Conservation (phyloP, 2,329 filamentous ascomycete species). For the Colletotrichum liriopes region DNA sequence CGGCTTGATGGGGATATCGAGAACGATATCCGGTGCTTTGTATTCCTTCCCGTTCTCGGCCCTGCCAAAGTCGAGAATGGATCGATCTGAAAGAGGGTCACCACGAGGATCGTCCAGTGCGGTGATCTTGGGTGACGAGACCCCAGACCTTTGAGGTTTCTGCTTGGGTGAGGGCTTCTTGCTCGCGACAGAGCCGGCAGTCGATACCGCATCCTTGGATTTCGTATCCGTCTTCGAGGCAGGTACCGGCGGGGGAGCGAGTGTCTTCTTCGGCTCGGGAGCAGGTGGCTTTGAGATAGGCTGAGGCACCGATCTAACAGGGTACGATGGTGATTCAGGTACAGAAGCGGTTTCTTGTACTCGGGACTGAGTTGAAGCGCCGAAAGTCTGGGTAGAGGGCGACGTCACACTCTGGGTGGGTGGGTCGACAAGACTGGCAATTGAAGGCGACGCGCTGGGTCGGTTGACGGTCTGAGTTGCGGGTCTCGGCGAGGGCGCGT, state of each 20-base stretch:
- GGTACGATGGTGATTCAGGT: conserved; percentile 61
- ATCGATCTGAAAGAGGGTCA: conserved; percentile 55
- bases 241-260: conserved; percentile 53
- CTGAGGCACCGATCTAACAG: conserved; percentile 53
- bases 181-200: conserved; percentile 44
- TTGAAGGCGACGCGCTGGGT: conserved; percentile 92
- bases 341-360: conserved; percentile 56
- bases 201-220: conserved; percentile 33
- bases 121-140: conserved; percentile 66
- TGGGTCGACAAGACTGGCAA: conserved; percentile 89
- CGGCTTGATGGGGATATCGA: conserved; percentile 82
- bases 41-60: conserved; percentile 72
- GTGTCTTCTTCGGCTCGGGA: conserved; percentile 57
- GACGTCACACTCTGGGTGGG: conserved; percentile 57
- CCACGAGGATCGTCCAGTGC: conserved; percentile 62
- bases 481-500: conserved; percentile 65
- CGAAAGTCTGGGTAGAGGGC: conserved; percentile 49
- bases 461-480: conserved; percentile 67
- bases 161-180: conserved; percentile 66
- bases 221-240: conserved; percentile 43
- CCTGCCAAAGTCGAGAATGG: conserved; percentile 75
- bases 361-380: conserved; percentile 49
- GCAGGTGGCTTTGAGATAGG: conserved; percentile 51
- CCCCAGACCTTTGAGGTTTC: conserved; percentile 57
- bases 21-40: conserved; percentile 82